Percentiles rank a stretch among this genome's conserved stretches.
Evolutionary conservation across 192 early-diverging fungal genomes (phyloP).

Genomic region (Rhizoclosmatium globosum): DNA sequence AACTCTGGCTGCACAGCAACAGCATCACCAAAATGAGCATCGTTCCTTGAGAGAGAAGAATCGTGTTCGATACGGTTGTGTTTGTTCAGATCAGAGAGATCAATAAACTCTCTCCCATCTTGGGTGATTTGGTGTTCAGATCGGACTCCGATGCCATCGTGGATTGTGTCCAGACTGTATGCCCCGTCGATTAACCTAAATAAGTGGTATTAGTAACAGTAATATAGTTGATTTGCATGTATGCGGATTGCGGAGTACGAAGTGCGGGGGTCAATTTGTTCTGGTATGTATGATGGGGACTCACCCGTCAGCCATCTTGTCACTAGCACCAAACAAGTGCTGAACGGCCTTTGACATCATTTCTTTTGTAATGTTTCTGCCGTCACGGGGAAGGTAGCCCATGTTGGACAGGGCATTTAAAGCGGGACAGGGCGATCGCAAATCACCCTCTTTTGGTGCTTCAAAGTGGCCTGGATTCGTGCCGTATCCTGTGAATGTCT

Average conservation of each 20-base stretch:
- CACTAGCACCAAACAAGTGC: no score
- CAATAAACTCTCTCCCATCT: slow-evolving; percentile 5
- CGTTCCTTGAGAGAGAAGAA: slow-evolving; percentile 42
- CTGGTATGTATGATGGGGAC: no score
- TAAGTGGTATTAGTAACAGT: no score
- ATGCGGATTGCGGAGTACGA: no score
- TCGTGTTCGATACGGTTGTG: slow-evolving; percentile 50
- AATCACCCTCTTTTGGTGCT: not conserved
- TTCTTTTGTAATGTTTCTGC: slow-evolving; percentile 16
- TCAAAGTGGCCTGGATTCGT: slow-evolving; percentile 5
- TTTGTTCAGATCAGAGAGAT: slow-evolving; percentile 8
- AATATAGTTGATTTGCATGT: no score
- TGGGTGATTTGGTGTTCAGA: not conserved
- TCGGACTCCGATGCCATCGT: not conserved
- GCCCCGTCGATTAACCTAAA: not conserved
- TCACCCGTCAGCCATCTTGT: not conserved
- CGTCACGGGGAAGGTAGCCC: slow-evolving; percentile 48
- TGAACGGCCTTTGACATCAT: not conserved
- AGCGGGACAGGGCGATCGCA: slow-evolving; percentile 22
- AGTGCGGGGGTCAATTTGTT: no score
- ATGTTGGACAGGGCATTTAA: slow-evolving; percentile 45
- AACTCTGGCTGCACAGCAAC: slow-evolving; percentile 12
- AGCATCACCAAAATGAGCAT: slow-evolving; percentile 48
- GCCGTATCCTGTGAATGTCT: not conserved
- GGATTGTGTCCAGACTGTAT: not conserved